Conservation (phyloP, 495 filamentous ascomycete genomes). For the Aspergillus sclerotiicarbonarius region DNA sequence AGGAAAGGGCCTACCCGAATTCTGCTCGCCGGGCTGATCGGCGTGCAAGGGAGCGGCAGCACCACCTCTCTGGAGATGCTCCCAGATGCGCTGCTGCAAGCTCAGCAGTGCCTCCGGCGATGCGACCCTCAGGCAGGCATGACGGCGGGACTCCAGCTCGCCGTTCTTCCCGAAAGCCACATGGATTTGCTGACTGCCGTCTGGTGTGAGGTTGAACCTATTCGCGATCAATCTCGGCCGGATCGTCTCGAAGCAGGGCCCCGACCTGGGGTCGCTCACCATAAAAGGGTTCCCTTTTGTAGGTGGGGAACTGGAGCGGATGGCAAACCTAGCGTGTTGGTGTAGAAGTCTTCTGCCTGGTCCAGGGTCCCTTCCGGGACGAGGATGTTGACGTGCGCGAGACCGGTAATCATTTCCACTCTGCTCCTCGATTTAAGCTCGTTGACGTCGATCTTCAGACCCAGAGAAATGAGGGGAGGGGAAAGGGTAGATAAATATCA, state of each 20-base stretch:
- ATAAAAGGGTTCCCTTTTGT: slow-evolving; percentile 49
- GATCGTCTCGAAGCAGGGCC: slow-evolving; percentile 1
- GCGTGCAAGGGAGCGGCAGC: slow-evolving; percentile 49
- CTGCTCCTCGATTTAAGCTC: neutral
- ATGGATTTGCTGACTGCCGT: slow-evolving; percentile 59
- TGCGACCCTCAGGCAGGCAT: slow-evolving; percentile 57
- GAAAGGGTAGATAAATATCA: neutral
- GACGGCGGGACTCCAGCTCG: slow-evolving; percentile 43
- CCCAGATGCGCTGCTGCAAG: slow-evolving; percentile 51
- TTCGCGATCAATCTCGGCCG: neutral
- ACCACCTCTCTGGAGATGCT: slow-evolving; percentile 49
- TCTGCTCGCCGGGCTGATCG: slow-evolving; percentile 53
- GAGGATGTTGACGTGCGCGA: slow-evolving; percentile 61
- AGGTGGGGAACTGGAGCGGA: slow-evolving; percentile 48
- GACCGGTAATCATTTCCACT: slow-evolving; percentile 53
- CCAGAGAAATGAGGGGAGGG: neutral
- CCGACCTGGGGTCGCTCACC: slow-evolving; percentile 28
- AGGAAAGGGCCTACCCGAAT: slow-evolving; percentile 42
- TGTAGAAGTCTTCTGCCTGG: slow-evolving; percentile 56
- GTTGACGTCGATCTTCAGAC: neutral
- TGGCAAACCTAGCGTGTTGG: slow-evolving; percentile 49
- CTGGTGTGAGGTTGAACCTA: slow-evolving; percentile 54
- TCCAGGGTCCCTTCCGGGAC: slow-evolving; percentile 53
- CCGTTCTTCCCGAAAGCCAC: slow-evolving; percentile 48
- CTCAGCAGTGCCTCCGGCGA: slow-evolving; percentile 43